Percentiles rank a stretch among this genome's conserved stretches.
phyloP scores from a whole-genome alignment of 495 filamentous ascomycete species.

The Aspergillus ostianus region DNA sequence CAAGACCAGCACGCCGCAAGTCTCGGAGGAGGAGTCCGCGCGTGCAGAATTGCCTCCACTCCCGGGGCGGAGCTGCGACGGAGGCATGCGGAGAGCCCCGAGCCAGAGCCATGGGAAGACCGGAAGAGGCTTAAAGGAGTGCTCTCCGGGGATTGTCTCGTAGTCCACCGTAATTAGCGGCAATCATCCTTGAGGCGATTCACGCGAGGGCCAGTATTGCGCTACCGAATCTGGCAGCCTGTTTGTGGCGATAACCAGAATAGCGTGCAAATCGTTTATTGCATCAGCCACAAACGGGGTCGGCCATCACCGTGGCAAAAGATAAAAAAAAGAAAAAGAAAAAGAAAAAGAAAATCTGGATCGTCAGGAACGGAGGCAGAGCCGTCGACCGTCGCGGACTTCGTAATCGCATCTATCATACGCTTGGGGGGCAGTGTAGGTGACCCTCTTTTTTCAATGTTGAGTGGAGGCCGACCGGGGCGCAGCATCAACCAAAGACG shows the following conservation, averaged over 20 bases:
- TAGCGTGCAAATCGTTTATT: background rate
- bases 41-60: slow-evolving; percentile 8
- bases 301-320: slow-evolving; percentile 8
- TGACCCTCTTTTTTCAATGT: background rate
- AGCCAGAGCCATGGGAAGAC: slow-evolving; percentile 3
- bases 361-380: slow-evolving; percentile 9
- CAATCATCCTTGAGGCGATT: background rate
- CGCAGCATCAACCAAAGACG: background rate
- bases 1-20: too few species aligned
- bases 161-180: background rate
- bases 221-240: background rate
- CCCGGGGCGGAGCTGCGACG: slow-evolving; percentile 8
- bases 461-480: background rate
- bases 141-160: background rate
- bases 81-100: slow-evolving; percentile 4
- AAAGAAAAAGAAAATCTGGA: background rate
- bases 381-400: background rate
- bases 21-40: slow-evolving; percentile 6
- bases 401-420: slow-evolving; percentile 1
- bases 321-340: slow-evolving; percentile 4
- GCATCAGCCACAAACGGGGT: slow-evolving; percentile 10
- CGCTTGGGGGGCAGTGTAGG: slow-evolving; percentile 3
- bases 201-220: background rate
- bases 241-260: background rate
- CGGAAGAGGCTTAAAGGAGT: background rate